Evolutionary conservation across 1,284 basidiomycete genomes (phyloP).

Genomic region (Paramarasmius palmivorus): DNA sequence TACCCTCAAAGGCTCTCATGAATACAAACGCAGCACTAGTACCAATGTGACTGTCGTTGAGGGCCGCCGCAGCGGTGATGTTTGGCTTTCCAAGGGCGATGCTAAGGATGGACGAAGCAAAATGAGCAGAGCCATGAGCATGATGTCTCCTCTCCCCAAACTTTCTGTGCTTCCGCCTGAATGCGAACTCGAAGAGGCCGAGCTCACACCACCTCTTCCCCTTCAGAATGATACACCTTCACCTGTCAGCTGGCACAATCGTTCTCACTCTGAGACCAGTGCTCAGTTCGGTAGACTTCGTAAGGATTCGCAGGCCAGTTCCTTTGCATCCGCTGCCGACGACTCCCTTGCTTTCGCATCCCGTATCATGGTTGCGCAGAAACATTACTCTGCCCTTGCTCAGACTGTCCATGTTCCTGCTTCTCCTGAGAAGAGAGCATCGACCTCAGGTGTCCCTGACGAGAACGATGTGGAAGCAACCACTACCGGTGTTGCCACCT

Average conservation of each 20-base stretch:
- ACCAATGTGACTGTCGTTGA: conserved; percentile 66
- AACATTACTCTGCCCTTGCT: conserved; percentile 66
- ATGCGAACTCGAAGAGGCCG: conserved; percentile 32
- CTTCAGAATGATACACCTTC: conserved; percentile 44
- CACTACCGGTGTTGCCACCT: conserved; percentile 25
- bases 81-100: conserved; percentile 68
- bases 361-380: conserved; percentile 66
- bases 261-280: conserved; percentile 53
- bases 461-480: conserved; percentile 34
- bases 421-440: conserved; percentile 40
- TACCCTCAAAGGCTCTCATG: conserved; percentile 45
- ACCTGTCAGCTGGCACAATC: conserved; percentile 40
- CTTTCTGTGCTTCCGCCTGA: conserved; percentile 63
- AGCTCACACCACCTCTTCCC: conserved; percentile 46
- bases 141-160: conserved; percentile 62
- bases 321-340: conserved; percentile 48
- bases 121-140: conserved; percentile 54
- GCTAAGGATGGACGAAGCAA: conserved; percentile 64
- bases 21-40: conserved; percentile 64
- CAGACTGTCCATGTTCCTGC: conserved; percentile 57
- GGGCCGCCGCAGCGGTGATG: conserved; percentile 65
- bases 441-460: conserved; percentile 23
- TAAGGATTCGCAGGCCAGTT: conserved; percentile 54
- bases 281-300: conserved; percentile 54
- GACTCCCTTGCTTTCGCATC: conserved; percentile 52